Conservation (phyloP, 495 filamentous ascomycete species). For the Alectoria sarmentosa region DNA sequence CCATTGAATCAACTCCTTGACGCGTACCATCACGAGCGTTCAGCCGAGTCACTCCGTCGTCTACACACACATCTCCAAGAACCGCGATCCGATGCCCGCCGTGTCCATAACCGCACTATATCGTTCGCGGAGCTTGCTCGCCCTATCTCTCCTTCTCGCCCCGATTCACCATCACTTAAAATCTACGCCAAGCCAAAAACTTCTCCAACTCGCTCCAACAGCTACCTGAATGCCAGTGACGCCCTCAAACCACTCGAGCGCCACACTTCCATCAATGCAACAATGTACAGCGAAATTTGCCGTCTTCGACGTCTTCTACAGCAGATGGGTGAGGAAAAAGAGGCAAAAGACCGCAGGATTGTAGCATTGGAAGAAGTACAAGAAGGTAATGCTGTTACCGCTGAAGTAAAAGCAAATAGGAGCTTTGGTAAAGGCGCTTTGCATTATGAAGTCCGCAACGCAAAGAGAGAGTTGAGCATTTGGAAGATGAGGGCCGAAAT, state of each 20-base stretch:
- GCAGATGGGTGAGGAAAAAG: slow-evolving; percentile 34
- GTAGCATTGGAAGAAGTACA: slow-evolving; percentile 25
- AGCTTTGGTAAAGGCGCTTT: slow-evolving; percentile 37
- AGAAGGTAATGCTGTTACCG: slow-evolving; percentile 11
- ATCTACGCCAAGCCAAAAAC: slow-evolving; percentile 4
- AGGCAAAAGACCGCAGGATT: slow-evolving; percentile 37
- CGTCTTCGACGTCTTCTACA: slow-evolving; percentile 39
- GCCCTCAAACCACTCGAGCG: slow-evolving; percentile 18
- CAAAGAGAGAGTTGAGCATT: slow-evolving; percentile 36
- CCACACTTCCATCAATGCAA: slow-evolving; percentile 29
- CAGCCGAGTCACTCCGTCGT: slow-evolving; percentile 1
- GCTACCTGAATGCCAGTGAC: slow-evolving; percentile 13
- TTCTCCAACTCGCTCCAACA: slow-evolving; percentile 7
- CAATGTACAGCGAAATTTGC: slow-evolving; percentile 41
- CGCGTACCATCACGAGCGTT: background rate
- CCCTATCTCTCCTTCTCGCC: background rate
- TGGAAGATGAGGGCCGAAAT: slow-evolving; percentile 46
- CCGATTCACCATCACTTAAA: background rate
- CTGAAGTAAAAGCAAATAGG: slow-evolving; percentile 15
- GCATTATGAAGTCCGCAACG: slow-evolving; percentile 37
- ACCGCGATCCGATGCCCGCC: background rate
- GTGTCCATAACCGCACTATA: background rate
- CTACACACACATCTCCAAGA: background rate
- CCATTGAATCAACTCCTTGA: background rate
- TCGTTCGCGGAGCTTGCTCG: background rate